Percentiles rank a stretch among this genome's conserved stretches.
phyloP scores from a whole-genome alignment of 805 yeast species.

The Candida xiaguanensis region DNA sequence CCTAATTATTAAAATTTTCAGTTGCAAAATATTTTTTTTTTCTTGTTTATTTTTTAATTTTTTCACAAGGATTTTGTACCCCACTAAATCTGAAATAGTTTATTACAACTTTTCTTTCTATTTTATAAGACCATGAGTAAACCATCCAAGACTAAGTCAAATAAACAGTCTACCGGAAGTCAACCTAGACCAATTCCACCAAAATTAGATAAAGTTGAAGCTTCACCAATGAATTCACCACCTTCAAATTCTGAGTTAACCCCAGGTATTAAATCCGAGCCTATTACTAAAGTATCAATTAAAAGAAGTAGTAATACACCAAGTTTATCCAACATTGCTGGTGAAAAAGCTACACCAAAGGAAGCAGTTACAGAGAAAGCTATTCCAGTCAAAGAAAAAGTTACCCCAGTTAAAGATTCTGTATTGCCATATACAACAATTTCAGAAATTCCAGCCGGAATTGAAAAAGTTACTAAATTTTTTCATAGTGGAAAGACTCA shows the following conservation, averaged over 20 bases:
- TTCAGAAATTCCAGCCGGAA: slow-evolving; percentile 46
- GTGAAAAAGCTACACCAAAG: slow-evolving; percentile 3
- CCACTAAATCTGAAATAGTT: neutral
- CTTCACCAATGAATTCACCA: neutral
- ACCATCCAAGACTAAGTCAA: neutral
- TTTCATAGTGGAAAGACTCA: slow-evolving; percentile 46
- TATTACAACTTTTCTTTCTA: neutral
- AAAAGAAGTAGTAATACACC: slow-evolving; percentile 3
- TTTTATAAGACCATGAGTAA: slow-evolving; percentile 1
- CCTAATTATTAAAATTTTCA: no score
- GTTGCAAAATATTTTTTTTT: neutral
- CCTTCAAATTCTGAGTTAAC: neutral
- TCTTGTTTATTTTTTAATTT: neutral
- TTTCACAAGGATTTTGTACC: neutral
- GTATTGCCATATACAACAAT: slow-evolving; percentile 41
- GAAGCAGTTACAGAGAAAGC: no score
- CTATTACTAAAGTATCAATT: slow-evolving; percentile 1
- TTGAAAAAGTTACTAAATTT: slow-evolving; percentile 36
- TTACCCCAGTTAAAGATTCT: slow-evolving; percentile 2
- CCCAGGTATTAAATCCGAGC: neutral
- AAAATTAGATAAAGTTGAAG: neutral
- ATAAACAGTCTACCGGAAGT: neutral
- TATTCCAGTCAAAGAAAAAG: neutral
- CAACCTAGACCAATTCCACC: slow-evolving; percentile 2
- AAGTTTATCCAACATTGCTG: slow-evolving; percentile 5